A percentile compares a stretch with the other conserved stretches of the same genome.
Evolutionary conservation across 2,329 filamentous ascomycete species (phyloP).

Genomic region (Cytospora piceicola): DNA sequence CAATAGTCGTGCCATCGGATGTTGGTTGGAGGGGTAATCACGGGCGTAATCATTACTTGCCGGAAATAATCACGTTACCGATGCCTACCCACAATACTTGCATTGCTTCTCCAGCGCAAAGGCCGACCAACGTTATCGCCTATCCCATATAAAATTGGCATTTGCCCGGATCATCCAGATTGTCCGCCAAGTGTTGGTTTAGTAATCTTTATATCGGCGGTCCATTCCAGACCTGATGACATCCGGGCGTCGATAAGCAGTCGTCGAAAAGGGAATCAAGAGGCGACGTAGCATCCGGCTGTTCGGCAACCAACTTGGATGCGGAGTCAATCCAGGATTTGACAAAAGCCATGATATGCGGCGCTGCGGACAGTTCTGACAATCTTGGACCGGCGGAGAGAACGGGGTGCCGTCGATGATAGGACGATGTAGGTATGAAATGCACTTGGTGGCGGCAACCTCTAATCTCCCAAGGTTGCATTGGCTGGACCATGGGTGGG

Average conservation of each 20-base stretch:
- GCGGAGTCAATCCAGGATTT: too few relatives aligned
- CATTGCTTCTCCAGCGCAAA: neutral
- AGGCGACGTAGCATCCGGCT: neutral
- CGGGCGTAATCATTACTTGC: neutral
- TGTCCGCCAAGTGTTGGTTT: too few relatives aligned
- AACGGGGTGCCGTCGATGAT: slow-evolving; percentile 12
- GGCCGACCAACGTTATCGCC: neutral
- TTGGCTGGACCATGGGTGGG: neutral
- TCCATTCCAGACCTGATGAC: neutral
- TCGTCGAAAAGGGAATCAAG: too few relatives aligned
- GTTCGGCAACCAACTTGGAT: neutral
- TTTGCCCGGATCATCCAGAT: neutral
- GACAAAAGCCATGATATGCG: neutral
- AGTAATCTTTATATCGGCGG: too few relatives aligned
- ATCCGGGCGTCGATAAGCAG: neutral
- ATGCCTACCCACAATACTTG: neutral
- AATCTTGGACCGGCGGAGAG: slow-evolving; percentile 1
- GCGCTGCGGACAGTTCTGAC: neutral
- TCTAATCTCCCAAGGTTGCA: neutral
- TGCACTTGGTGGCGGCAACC: too few relatives aligned
- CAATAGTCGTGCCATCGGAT: neutral
- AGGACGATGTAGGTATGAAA: slow-evolving; percentile 6
- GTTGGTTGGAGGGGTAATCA: neutral
- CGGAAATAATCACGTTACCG: neutral
- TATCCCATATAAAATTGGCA: neutral